Base-by-base conservation (phyloP, 2,329 filamentous ascomycete genomes). In the Ophiognomonia clavigignenti-juglandacearum region DNA sequence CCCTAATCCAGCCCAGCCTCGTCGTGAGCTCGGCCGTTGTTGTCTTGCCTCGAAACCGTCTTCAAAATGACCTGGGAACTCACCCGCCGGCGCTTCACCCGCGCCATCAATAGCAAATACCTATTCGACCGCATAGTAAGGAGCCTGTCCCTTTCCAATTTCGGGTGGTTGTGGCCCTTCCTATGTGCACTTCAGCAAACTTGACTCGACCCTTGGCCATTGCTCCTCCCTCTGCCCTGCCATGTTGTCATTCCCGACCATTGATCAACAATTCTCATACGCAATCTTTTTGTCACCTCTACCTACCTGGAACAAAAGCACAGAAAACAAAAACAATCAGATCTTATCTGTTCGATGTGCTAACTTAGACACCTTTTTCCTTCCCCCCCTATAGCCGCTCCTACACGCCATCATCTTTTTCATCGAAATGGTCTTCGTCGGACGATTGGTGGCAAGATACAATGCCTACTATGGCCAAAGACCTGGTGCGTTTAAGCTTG, bases 391-490 rank as follows among this genome's bases (percentile, higher is more conserved):
- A 55, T 66, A 97, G 93, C 92, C 93, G 60, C 74, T 97, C 46
- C 73, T 97, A 48, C 90, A 97, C 72, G 75, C 83, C 50, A 74
- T 95, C 60, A 79, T 96, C 54, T 86, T 96, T 65, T 66, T 96
- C 37, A 78, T 96, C 68, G 86, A 98, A 70, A 88, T 97, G 82
- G 83, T 82, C 49, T 83, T 95, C 65, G 80, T 92, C 53, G 87
- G 85, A 56, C 79, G 93, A 55, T 73, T 98, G 46, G 83, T 85
- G 38, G 80, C 88, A 59, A 88, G 89, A 63, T 98, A 95, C 76
- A 96, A 96, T 70, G 78, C 82, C 56, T 96, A 95, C 72, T 98
- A 97, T 78, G 85, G 88, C 56, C 84, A 90, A 62, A 86, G 88
- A 62, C 93, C 92, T 61, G 74, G 87, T 91, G 75, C 56, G 77